A percentile compares a stretch with the other conserved stretches of the same genome.
Conservation (phyloP, 225 moss, liverwort and hornwort genomes). For the Anthoceros angustus region DNA sequence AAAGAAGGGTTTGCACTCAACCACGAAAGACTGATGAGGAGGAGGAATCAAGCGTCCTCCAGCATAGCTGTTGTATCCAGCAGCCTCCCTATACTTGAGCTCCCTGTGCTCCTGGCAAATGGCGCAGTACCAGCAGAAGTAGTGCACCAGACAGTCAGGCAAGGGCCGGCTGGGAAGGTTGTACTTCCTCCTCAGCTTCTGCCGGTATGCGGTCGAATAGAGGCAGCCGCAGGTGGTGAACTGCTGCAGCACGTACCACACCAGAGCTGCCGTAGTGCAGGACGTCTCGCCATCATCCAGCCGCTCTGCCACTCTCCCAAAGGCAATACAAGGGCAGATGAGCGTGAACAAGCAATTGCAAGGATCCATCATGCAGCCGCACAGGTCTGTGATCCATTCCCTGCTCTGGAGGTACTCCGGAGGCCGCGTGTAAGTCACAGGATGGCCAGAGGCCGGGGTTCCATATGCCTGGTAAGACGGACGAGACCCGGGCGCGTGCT, state of each 20-base stretch:
- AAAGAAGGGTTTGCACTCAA: neutral
- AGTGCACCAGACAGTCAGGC: conserved; percentile 67
- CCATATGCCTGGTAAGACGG: conserved; percentile 24
- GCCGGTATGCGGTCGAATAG: conserved; percentile 63
- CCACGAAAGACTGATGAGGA: neutral
- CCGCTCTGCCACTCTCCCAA: conserved; percentile 66
- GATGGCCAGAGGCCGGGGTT: conserved; percentile 12
- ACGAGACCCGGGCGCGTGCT: conserved; percentile 10
- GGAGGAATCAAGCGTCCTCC: neutral
- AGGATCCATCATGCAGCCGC: conserved; percentile 52
- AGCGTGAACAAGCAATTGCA: conserved; percentile 62
- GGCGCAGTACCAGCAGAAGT: conserved; percentile 73
- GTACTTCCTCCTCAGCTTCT: conserved; percentile 48
- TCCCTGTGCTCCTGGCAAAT: conserved; percentile 53
- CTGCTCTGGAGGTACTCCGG: conserved; percentile 6
- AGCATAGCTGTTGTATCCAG: neutral
- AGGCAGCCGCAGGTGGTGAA: conserved; percentile 55
- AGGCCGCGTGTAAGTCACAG: conserved; percentile 24
- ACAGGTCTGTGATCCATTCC: conserved; percentile 67
- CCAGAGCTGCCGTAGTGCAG: conserved; percentile 61
- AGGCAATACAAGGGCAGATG: conserved; percentile 80
- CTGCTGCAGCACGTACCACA: conserved; percentile 80
- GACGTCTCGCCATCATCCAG: conserved; percentile 66
- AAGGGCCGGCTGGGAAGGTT: conserved; percentile 50
- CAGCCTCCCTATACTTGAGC: neutral